Base-by-base conservation (phyloP, 176 grass and related monocot species). In the Pontederia paniculata region DNA sequence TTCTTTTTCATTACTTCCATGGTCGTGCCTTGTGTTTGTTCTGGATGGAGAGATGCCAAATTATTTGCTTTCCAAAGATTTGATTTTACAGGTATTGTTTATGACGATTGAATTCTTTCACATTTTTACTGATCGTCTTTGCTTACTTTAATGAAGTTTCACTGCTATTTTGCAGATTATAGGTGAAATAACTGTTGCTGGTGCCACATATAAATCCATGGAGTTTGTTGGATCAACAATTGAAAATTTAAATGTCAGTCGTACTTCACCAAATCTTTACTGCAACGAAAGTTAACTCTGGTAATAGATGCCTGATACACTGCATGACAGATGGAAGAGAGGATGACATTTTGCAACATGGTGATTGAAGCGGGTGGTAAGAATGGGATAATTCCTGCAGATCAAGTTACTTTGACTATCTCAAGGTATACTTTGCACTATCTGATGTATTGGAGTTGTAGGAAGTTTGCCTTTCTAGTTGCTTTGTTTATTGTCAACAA, bases 301-400 rank as follows among this genome's bases (percentile, higher is more conserved):
- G 43, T 67, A 72, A 9, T 51, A 64, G 50, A 74, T 57, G 11
- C 23, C 44, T 67, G 17, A 19, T 17, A 20, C 31, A 57, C 44
- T 59, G 11, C 2, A 58, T 73, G 52, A 65, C 71, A 95, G 90
- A 89, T 96, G 81, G 90, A 96, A 76, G 90, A 96, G 68, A 70
- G 84, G 63, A 96, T 96, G 90, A 96, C 90, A 56, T 60, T 89
- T 17, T 89, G 90, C 67, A 89, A 96, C 53, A 89, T 96, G 90
- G 84, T 89, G 65, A 50, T 96, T 73, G 85, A 96, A 78, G 90
- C 90, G 51, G 90, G 85, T 23, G 85, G 90, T 12, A 96, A 89
- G 71, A 96, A 96, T 50, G 90, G 82, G 55, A 76, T 96, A 42
- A 74, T 96, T 15, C 79, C 90, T 75, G 70, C 82, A 61, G 85